A percentile compares a stretch with the other conserved stretches of the same genome.
phyloP scores from a whole-genome alignment of 2,329 filamentous ascomycete species.

The Helotiales sp. region DNA sequence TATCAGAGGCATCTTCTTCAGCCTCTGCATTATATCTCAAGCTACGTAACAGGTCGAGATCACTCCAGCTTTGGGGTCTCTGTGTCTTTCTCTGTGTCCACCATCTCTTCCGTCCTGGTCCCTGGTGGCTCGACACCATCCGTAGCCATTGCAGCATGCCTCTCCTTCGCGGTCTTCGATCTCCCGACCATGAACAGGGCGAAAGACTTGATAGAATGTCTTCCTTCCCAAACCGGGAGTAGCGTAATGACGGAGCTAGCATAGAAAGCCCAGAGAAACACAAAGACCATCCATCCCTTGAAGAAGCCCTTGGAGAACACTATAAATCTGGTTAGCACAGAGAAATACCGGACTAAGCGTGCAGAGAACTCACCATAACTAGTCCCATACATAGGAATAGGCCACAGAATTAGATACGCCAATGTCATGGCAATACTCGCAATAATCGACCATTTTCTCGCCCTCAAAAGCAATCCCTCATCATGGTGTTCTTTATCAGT shows the following conservation, averaged over 20 bases:
- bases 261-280: constrained; percentile 17
- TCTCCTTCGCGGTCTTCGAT: too few relatives aligned
- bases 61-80: too few relatives aligned
- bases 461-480: constrained; percentile 3
- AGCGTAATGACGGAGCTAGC: constrained; percentile 6
- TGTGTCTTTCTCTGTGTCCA: too few relatives aligned
- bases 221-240: constrained; percentile 14
- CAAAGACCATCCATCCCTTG: constrained; percentile 10
- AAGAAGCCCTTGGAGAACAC: constrained; percentile 13
- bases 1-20: too few relatives aligned
- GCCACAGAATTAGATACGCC: neutral
- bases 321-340: neutral
- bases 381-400: constrained; percentile 13
- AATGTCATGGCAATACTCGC: neutral
- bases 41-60: too few relatives aligned
- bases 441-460: neutral
- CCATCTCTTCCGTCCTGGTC: too few relatives aligned
- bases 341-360: neutral
- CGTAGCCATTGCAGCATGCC: too few relatives aligned
- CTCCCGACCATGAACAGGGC: neutral
- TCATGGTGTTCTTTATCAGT: neutral
- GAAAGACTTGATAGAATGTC: neutral
- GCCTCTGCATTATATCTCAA: too few relatives aligned
- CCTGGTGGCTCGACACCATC: too few relatives aligned
- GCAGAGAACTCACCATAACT: neutral